Evolutionary conservation across 2,329 filamentous ascomycete species (phyloP), one percentile per base, ranked within the genome.

Genomic region (Penicillium sp.): DNA sequence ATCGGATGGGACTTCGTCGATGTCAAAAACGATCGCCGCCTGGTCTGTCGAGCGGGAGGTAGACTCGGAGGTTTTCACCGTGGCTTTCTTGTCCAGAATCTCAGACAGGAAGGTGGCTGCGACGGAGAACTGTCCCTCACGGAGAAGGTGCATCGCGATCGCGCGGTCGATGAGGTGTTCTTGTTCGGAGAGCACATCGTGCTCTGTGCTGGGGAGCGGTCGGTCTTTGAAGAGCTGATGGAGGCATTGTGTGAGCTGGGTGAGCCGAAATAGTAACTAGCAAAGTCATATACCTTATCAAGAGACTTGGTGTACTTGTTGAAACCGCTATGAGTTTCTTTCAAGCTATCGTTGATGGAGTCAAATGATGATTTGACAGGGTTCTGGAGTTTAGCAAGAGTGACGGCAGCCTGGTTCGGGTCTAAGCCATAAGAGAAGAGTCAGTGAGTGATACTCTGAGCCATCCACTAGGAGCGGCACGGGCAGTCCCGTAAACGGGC

Each of bases 141-240:
- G 89, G 35, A 99, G 81, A 20, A 99, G 81, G 68, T 99, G 94
- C 91, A 97, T 96, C 9, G 89, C 89, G 62, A 99, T 95, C 6
- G 94, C 92, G 50, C 92, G 85, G 73, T 96, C 95, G 67, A 97
- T 90, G 11, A 96, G 79, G 14, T 81, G 78, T 4, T 88, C 81
- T 59, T 95, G 85, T 18, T 86, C 82, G 1, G 84, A 85, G 70
- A 96, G 84, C 30, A 86, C 87, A 71, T 95, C 90, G 63, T 90
- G 86, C 51, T 92, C 88, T 64, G 85, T 88, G 13, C 86, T 88
- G 0, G 92, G 84, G 13, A 88, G 77, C 13, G 85, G 83, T 55
- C 82, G 82, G 55, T 83, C 81, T 74, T 86, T 86, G 67, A 85
- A 87, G 64, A 87, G 82, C 80, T 85, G 22, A 35, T 24, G 28